phyloP scores from a whole-genome alignment of 2,329 filamentous ascomycete species.

The Sclerotinia glacialis region DNA sequence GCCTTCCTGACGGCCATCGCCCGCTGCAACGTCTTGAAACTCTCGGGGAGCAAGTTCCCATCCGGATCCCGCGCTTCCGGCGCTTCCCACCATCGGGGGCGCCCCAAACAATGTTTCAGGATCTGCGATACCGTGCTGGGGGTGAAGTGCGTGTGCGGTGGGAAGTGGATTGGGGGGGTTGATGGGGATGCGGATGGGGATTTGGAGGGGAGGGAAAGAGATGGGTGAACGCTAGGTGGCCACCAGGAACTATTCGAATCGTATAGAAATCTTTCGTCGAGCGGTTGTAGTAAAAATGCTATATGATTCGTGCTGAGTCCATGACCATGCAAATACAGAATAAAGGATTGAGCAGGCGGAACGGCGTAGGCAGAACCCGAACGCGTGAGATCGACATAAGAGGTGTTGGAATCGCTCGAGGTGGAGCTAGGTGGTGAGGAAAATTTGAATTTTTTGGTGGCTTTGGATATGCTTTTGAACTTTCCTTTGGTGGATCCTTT shows the following conservation, averaged over 20 bases:
- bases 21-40: neutral
- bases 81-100: constrained; percentile 2
- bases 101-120: constrained; percentile 55
- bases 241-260: neutral
- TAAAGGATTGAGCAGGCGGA: neutral
- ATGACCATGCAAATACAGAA: neutral
- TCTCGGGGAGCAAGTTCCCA: neutral
- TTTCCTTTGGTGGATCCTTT: neutral
- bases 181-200: constrained; percentile 15
- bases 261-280: constrained; percentile 10
- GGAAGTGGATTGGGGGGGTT: constrained; percentile 28
- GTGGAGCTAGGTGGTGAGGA: neutral
- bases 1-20: neutral
- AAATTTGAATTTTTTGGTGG: neutral
- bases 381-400: neutral
- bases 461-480: neutral
- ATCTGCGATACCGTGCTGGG: constrained; percentile 76
- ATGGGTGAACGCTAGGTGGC: neutral
- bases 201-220: neutral
- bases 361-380: neutral
- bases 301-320: neutral
- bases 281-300: neutral
- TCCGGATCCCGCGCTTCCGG: neutral
- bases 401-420: constrained; percentile 6
- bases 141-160: constrained; percentile 64